phyloP scores from a whole-genome alignment of 2,329 filamentous ascomycete species.

The Alternaria postmessia region DNA sequence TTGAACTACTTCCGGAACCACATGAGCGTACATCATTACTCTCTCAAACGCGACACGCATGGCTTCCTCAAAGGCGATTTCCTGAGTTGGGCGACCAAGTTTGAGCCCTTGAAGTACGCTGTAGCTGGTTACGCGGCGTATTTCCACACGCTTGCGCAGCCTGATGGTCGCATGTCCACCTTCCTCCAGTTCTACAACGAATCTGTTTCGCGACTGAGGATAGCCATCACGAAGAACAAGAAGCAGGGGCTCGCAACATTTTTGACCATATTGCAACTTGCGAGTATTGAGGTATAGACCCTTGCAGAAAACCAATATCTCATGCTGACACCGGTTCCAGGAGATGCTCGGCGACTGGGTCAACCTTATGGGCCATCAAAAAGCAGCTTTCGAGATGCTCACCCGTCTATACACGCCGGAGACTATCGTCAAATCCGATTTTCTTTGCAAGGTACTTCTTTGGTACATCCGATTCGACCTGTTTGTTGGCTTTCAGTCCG shows the following conservation, averaged over 20 bases:
- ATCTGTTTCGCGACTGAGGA: slow-evolving; percentile 79
- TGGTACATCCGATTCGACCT: slow-evolving; percentile 94
- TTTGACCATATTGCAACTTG: slow-evolving; percentile 87
- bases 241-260: slow-evolving; percentile 77
- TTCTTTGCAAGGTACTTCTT: slow-evolving; percentile 76
- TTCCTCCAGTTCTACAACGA: slow-evolving; percentile 92
- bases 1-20: slow-evolving; percentile 80
- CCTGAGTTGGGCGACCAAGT: slow-evolving; percentile 74
- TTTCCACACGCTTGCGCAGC: slow-evolving; percentile 75
- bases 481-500: slow-evolving; percentile 82
- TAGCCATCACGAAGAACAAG: slow-evolving; percentile 73
- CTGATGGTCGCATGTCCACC: slow-evolving; percentile 76
- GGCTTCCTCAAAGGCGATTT: slow-evolving; percentile 78
- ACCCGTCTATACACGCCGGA: slow-evolving; percentile 79
- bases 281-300: slow-evolving; percentile 82
- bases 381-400: slow-evolving; percentile 84
- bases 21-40: slow-evolving; percentile 84
- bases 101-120: slow-evolving; percentile 85
- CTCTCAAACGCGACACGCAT: slow-evolving; percentile 73
- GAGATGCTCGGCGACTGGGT: slow-evolving; percentile 97
- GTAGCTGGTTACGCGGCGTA: slow-evolving; percentile 90
- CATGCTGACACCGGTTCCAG: slow-evolving; percentile 56
- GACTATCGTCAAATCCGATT: slow-evolving; percentile 73
- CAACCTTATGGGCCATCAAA: slow-evolving; percentile 90
- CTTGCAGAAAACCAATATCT: background rate